These are phyloP conservation scores for Jasminum sambac DNA, from an alignment of 257 asterid species.

Conservation along the genomic window DNA sequence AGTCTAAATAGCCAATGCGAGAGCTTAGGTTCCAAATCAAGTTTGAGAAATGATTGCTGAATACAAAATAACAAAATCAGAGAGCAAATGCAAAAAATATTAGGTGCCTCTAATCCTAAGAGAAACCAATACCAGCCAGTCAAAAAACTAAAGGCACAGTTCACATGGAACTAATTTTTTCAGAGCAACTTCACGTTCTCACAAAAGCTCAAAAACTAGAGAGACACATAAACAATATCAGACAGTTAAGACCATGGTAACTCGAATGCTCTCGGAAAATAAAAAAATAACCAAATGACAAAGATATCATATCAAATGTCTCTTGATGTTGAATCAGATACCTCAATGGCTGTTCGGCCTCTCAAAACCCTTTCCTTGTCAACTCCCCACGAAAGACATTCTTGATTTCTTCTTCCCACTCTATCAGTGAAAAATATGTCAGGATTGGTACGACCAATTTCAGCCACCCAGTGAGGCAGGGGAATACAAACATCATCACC, in stretches of 20 bases:
- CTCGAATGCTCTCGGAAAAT: background rate
- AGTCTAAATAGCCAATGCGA: background rate
- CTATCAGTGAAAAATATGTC: slow-evolving; percentile 89
- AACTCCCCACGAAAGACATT: slow-evolving; percentile 94
- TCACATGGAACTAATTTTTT: slow-evolving; percentile 1
- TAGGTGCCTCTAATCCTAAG: background rate
- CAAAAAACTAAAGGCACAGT: background rate
- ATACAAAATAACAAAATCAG: background rate
- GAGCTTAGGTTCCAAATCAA: slow-evolving; percentile 5
- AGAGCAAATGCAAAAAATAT: background rate
- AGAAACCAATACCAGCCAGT: slow-evolving; percentile 3
- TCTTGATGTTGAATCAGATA: slow-evolving; percentile 34
- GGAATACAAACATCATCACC: slow-evolving; percentile 92
- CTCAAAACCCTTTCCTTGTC: slow-evolving; percentile 89
- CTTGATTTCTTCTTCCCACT: slow-evolving; percentile 83
- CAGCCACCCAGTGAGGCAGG: slow-evolving; percentile 83
- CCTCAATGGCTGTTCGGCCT: slow-evolving; percentile 94
- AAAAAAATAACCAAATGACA: background rate
- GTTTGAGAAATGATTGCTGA: background rate
- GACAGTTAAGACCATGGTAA: background rate
- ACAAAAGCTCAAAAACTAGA: background rate
- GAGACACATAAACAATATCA: background rate
- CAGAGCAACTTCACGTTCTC: slow-evolving; percentile 15
- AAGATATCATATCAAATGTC: slow-evolving; percentile 6
- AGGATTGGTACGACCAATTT: slow-evolving; percentile 84